These are phyloP conservation scores for Pyrus communis DNA, from an alignment of 306 rosid genomes.

Conservation along the genomic window DNA sequence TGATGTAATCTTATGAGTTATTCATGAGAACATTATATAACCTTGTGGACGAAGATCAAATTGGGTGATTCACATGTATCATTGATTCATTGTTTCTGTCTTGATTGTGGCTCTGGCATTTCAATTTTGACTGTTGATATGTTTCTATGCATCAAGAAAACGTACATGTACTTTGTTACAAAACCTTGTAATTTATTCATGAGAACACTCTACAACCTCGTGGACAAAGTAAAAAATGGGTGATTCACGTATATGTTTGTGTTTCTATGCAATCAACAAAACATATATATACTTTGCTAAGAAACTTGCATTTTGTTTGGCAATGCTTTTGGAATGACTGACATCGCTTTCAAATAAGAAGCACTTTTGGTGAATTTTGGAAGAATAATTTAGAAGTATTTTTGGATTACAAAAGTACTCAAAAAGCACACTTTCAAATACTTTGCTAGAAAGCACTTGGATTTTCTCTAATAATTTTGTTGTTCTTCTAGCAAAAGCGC, in stretches of 20 bases:
- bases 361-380: neutral
- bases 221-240: neutral
- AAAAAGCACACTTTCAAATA: neutral
- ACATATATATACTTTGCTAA: neutral
- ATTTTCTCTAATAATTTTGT: neutral
- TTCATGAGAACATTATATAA: neutral
- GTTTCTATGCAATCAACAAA: neutral
- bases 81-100: too few species aligned
- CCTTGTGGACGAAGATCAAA: neutral
- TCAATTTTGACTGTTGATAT: too few species aligned
- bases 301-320: neutral
- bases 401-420: neutral
- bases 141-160: too few species aligned
- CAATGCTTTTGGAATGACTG: too few species aligned
- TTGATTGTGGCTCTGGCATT: neutral
- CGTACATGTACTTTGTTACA: neutral
- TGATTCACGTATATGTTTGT: neutral
- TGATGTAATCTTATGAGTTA: neutral
- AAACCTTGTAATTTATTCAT: neutral
- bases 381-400: too few species aligned
- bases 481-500: too few species aligned
- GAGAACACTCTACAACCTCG: neutral
- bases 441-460: neutral
- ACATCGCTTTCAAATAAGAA: neutral
- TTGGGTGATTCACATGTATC: neutral